These are phyloP conservation scores for Rutstroemia sp. DNA, from an alignment of 2,329 filamentous ascomycete species.

Conservation along the genomic window DNA sequence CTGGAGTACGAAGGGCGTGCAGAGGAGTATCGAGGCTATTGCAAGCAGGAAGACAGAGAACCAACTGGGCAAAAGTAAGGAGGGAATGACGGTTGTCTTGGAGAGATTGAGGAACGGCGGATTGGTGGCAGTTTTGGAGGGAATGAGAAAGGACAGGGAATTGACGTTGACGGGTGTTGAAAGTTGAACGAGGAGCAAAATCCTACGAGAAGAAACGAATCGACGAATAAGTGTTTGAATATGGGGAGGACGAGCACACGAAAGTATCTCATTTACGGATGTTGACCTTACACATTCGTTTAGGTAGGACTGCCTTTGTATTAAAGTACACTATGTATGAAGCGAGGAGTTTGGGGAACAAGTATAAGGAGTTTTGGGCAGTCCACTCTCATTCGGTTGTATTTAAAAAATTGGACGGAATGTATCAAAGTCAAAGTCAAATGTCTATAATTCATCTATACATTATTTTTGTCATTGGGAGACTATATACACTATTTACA, in stretches of 20 bases:
- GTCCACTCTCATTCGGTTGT: conserved; percentile 9
- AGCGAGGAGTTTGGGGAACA: conserved; percentile 24
- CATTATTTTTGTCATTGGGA: neutral
- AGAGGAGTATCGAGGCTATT: conserved; percentile 72
- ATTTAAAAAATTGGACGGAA: conserved; percentile 5
- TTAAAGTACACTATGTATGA: conserved; percentile 11
- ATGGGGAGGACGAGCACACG: neutral
- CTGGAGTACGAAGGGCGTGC: conserved; percentile 65
- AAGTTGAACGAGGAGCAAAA: conserved; percentile 8
- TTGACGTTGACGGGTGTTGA: conserved; percentile 15
- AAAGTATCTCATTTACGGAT: neutral
- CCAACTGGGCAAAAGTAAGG: conserved; percentile 71
- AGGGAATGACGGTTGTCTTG: conserved; percentile 77
- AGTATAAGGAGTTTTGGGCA: neutral
- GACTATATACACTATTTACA: neutral
- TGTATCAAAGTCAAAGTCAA: neutral
- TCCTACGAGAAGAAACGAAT: conserved; percentile 1
- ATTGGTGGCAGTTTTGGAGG: conserved; percentile 61
- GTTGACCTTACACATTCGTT: conserved; percentile 7
- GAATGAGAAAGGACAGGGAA: conserved; percentile 54
- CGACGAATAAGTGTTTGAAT: neutral
- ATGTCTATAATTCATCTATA: neutral
- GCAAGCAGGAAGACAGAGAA: conserved; percentile 71
- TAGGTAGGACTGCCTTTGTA: conserved; percentile 15
- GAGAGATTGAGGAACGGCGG: conserved; percentile 62